Conservation (phyloP, 106 monocot genomes). For the Xerophyta viscosa region DNA sequence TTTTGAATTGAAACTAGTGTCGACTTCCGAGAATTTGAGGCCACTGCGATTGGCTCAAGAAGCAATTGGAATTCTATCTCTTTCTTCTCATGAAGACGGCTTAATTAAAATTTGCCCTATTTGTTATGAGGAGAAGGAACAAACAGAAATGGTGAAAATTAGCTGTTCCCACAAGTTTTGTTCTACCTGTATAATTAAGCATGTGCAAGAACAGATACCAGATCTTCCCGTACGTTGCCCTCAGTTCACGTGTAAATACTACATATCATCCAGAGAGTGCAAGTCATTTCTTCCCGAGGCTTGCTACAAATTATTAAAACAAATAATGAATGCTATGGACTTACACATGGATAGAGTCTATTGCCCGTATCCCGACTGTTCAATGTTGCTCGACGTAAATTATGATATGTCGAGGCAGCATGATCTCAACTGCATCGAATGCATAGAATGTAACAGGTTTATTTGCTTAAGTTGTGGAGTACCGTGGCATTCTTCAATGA, state of each 20-base stretch:
- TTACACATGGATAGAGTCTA: slow-evolving; percentile 22
- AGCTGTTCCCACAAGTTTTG: slow-evolving; percentile 47
- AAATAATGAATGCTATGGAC: slow-evolving; percentile 15
- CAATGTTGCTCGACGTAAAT: slow-evolving; percentile 17
- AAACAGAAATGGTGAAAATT: slow-evolving; percentile 23
- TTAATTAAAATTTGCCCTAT: slow-evolving; percentile 18
- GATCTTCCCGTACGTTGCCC: slow-evolving; percentile 38
- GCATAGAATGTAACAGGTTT: slow-evolving; percentile 58
- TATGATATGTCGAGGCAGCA: slow-evolving; percentile 22
- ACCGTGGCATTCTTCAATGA: slow-evolving; percentile 72
- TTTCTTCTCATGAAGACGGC: slow-evolving; percentile 6
- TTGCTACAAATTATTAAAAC: slow-evolving; percentile 25
- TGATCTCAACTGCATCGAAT: slow-evolving; percentile 32
- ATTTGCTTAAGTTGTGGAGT: slow-evolving; percentile 52
- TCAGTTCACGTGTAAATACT: slow-evolving; percentile 23
- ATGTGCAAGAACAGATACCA: slow-evolving; percentile 15
- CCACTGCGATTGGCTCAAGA: slow-evolving; percentile 57
- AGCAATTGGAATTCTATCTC: slow-evolving; percentile 32
- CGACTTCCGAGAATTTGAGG: slow-evolving; percentile 36
- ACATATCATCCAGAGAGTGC: slow-evolving; percentile 24
- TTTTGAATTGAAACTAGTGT: slow-evolving; percentile 55
- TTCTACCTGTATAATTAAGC: slow-evolving; percentile 26
- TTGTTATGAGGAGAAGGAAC: slow-evolving; percentile 38
- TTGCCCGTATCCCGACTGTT: slow-evolving; percentile 70
- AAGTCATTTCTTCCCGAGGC: slow-evolving; percentile 35